Evolutionary conservation across 2,329 filamentous ascomycete species (phyloP).

Genomic region (Rhynchosporium agropyri): DNA sequence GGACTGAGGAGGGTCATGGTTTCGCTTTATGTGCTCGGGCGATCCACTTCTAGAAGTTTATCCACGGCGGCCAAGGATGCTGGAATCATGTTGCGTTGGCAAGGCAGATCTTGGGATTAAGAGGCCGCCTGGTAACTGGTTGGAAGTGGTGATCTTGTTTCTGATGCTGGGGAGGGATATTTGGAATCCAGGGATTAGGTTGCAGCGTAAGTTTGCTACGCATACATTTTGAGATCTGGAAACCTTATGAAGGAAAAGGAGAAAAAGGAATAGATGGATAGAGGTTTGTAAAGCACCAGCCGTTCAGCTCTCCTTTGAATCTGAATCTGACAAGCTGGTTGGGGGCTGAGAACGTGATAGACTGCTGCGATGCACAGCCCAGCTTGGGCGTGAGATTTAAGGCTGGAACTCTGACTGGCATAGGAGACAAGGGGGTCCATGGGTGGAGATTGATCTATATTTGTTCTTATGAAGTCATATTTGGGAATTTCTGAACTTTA

Average conservation of each 20-base stretch:
- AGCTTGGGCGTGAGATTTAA: background rate
- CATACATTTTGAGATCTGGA: slow-evolving; percentile 15
- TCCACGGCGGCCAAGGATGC: slow-evolving; percentile 14
- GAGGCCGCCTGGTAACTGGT: background rate
- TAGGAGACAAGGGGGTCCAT: too few species aligned
- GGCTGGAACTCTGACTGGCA: too few species aligned
- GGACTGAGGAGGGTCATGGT: slow-evolving; percentile 31
- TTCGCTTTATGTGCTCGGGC: slow-evolving; percentile 23
- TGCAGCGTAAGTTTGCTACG: slow-evolving; percentile 15
- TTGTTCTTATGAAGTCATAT: too few species aligned
- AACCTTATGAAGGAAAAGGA: slow-evolving; percentile 14
- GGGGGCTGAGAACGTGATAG: slow-evolving; percentile 17
- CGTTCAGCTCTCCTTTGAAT: slow-evolving; percentile 19
- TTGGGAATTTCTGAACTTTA: too few species aligned
- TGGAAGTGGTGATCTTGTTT: slow-evolving; percentile 17
- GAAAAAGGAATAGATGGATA: background rate
- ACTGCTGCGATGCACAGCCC: background rate
- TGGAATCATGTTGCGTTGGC: slow-evolving; percentile 21
- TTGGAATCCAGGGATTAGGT: slow-evolving; percentile 9
- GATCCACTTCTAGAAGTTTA: slow-evolving; percentile 17
- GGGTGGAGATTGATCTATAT: too few species aligned
- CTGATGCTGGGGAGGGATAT: slow-evolving; percentile 10
- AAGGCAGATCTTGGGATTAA: slow-evolving; percentile 6
- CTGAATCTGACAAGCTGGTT: slow-evolving; percentile 19
- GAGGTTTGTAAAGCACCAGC: slow-evolving; percentile 10